Evolutionary conservation across 2,329 filamentous ascomycete species (phyloP), one percentile per base, ranked within the genome.

Genomic region (Ophiostoma tasmaniense): DNA sequence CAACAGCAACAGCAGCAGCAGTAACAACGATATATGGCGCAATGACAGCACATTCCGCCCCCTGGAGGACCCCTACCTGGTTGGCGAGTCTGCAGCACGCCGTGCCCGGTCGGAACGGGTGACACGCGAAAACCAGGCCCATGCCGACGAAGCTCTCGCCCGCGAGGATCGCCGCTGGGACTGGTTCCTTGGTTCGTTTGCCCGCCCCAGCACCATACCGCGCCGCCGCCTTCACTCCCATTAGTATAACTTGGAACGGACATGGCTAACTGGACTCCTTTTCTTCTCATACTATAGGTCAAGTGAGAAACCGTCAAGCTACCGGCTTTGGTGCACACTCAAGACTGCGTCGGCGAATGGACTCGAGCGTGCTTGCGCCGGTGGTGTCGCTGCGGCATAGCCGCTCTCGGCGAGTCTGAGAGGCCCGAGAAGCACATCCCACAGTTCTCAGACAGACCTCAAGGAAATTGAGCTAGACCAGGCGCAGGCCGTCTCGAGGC

Each of bases 41-140:
- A 64, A 37, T 8, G 10, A n/a, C n/a, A 20, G 33, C 33, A 13
- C 45, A 62, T 67, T 80, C 52, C 80, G 83, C 7, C 87, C 86
- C 2, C 80, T 88, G 22, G 89, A 91, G 77, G 89, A 90, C 72
- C 88, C 88, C 0, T 83, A 88, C 69, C 79, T 90, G 11, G 89
- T 90, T 1, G 89, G 89, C 42, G 87, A 90, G 77, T 82, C 82
- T 66, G 88, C 87, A 3, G 89, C 89, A 1, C 80, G 81, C 11
- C 77, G 81, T 71, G 86, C 87, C 8, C 80, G 85, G 61, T 77
- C 79, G n/a, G 84, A 85, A 74, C 81, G 88, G 71, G 76, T 89
- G 35, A 81, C 81, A n/a, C 79, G 83, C 67, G 84, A 89, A 77
- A 81, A 80, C 52, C 67, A 64, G 17, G 10, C 6, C 8, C 61